Percentiles rank a stretch among this genome's conserved stretches.
Conservation (phyloP, 352 stramenopile genomes). For the Phytophthora ramorum region DNA sequence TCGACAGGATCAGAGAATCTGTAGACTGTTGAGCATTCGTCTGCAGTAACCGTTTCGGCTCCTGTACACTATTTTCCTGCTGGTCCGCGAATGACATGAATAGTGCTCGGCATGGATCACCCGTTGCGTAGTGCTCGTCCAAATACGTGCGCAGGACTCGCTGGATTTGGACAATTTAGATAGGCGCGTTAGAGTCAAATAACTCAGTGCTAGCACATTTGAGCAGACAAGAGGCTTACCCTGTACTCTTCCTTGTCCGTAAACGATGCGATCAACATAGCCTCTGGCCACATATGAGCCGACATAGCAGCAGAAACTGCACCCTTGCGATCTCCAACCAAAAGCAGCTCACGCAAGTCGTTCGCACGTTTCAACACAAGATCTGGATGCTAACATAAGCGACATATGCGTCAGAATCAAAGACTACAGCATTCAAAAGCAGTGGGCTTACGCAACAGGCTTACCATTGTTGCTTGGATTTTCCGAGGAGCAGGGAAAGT, state of each 20-base stretch:
- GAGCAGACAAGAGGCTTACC: constrained; percentile 27
- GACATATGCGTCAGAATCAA: constrained; percentile 14
- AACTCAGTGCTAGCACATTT: neutral
- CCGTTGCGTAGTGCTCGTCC: constrained; percentile 76
- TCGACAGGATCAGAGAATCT: constrained; percentile 66
- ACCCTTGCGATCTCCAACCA: constrained; percentile 79
- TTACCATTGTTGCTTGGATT: constrained; percentile 47
- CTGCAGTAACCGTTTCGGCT: constrained; percentile 78
- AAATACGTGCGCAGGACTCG: constrained; percentile 80
- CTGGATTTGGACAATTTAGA: constrained; percentile 22
- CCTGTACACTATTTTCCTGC: constrained; percentile 86
- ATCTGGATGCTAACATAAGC: constrained; percentile 56
- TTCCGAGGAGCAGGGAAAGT: constrained; percentile 58
- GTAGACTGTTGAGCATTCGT: constrained; percentile 35
- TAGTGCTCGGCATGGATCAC: constrained; percentile 79
- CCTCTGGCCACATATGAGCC: constrained; percentile 88
- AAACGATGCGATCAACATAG: constrained; percentile 88
- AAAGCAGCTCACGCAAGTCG: constrained; percentile 71
- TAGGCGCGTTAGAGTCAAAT: constrained; percentile 9
- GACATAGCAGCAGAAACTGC: constrained; percentile 81
- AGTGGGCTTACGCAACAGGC: constrained; percentile 1
- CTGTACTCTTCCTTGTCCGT: constrained; percentile 89
- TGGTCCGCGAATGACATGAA: constrained; percentile 87
- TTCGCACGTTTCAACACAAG: constrained; percentile 52
- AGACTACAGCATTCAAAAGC: neutral